A percentile compares a stretch with the other conserved stretches of the same genome.
Conservation (phyloP, 164 flowering plant species). For the Malania oleifera region DNA sequence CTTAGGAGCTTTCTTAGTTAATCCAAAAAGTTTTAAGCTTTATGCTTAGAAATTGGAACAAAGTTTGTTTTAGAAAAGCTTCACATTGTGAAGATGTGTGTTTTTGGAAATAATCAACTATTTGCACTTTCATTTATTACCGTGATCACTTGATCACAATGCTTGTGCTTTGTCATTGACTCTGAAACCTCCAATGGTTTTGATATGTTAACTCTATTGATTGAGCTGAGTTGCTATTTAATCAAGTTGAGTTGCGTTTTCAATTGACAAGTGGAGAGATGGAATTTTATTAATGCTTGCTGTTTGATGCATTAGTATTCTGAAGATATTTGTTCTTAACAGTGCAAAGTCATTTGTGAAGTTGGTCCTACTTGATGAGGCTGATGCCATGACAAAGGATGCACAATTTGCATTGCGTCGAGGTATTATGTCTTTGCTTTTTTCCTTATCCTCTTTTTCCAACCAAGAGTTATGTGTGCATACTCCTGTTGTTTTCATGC, state of each 20-base stretch:
- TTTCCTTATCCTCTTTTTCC: neutral
- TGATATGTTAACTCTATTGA: neutral
- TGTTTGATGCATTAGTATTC: neutral
- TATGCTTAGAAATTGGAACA: no score
- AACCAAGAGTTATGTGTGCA: no score
- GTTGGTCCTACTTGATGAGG: constrained; percentile 86
- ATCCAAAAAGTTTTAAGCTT: no score
- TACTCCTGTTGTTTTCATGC: neutral
- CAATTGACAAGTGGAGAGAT: neutral
- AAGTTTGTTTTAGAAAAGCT: no score
- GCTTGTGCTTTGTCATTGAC: neutral
- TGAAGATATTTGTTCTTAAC: constrained; percentile 13
- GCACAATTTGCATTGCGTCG: constrained; percentile 97
- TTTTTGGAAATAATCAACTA: no score
- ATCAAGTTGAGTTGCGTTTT: neutral
- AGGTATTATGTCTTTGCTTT: constrained; percentile 36
- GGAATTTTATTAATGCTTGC: neutral
- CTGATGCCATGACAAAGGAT: constrained; percentile 99
- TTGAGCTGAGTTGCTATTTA: no score
- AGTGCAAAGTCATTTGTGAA: constrained; percentile 80
- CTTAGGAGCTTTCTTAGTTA: no score
- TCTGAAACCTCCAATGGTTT: neutral
- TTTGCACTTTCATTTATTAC: no score
- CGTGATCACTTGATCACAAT: neutral
- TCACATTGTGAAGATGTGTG: no score